Evolutionary conservation across 148 eudicot genomes (phyloP).

Genomic region (Persicaria tinctoria): DNA sequence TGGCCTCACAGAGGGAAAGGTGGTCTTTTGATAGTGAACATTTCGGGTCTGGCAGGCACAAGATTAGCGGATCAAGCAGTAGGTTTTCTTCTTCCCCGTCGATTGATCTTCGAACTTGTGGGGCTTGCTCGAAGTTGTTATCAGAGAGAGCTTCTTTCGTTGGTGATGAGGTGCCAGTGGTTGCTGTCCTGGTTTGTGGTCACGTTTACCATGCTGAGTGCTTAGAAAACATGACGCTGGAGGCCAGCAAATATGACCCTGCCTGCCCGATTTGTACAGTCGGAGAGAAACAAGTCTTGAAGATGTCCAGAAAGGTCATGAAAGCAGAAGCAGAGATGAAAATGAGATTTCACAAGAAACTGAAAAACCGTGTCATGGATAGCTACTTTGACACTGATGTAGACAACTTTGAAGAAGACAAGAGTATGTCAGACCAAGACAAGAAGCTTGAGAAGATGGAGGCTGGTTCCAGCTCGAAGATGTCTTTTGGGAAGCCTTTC

Average conservation of each 20-base stretch:
- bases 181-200: conserved; percentile 35
- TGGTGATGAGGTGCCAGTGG: conserved; percentile 23
- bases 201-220: conserved; percentile 40
- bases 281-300: conserved; percentile 29
- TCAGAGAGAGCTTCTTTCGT: conserved; percentile 19
- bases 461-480: conserved; percentile 29
- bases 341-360: conserved; percentile 31
- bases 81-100: conserved; percentile 35
- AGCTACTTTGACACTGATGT: conserved; percentile 30
- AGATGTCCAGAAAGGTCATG: conserved; percentile 31
- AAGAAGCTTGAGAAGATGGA: conserved; percentile 28
- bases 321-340: conserved; percentile 38
- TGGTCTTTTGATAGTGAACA: conserved; percentile 45
- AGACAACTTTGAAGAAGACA: conserved; percentile 9
- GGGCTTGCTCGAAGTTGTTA: conserved; percentile 33
- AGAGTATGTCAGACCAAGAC: conserved; percentile 20
- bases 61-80: conserved; percentile 37
- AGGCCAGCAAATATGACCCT: conserved; percentile 35
- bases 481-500: conserved; percentile 32
- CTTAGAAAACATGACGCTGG: conserved; percentile 36
- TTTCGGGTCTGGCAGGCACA: conserved; percentile 35
- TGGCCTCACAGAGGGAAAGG: conserved; percentile 39
- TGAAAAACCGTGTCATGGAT: conserved; percentile 36
- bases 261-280: conserved; percentile 36
- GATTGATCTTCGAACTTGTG: conserved; percentile 34